Conservation (phyloP, 257 asterid species). For the Henckelia pumila region DNA sequence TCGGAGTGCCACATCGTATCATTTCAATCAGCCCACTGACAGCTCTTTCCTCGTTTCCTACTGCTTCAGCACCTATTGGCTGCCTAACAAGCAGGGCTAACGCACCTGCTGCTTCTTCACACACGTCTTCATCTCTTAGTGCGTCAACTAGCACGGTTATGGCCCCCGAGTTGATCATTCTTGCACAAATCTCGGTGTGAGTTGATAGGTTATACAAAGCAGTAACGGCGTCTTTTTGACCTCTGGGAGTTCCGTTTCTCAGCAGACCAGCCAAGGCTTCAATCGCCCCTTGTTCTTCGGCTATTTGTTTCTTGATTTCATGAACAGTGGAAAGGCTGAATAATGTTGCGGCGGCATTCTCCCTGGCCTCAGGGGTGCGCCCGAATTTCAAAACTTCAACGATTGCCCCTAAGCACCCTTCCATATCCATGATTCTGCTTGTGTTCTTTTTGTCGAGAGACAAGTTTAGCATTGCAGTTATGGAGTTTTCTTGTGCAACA, state of each 20-base stretch:
- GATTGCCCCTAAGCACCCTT: conserved; percentile 67
- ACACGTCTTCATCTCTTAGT: conserved; percentile 55
- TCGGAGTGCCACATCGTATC: conserved; percentile 83
- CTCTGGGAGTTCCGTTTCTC: conserved; percentile 72
- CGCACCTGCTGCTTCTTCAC: conserved; percentile 93
- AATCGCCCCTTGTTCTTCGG: conserved; percentile 65
- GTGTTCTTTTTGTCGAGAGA: conserved; percentile 78
- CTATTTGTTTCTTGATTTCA: conserved; percentile 67
- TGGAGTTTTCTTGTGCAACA: conserved; percentile 80
- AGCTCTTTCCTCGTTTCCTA: conserved; percentile 59
- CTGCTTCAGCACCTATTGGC: conserved; percentile 72
- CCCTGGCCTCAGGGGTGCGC: conserved; percentile 75
- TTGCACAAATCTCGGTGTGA: conserved; percentile 54
- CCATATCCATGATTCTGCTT: conserved; percentile 66
- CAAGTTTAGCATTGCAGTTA: conserved; percentile 81
- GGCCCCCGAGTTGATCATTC: conserved; percentile 80
- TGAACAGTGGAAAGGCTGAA: conserved; percentile 95
- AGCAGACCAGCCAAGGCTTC: conserved; percentile 64
- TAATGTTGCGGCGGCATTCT: conserved; percentile 89
- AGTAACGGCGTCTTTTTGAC: conserved; percentile 86
- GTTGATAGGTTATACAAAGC: conserved; percentile 81
- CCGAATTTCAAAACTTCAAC: conserved; percentile 68
- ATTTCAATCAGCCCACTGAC: conserved; percentile 57
- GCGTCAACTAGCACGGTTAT: conserved; percentile 57
- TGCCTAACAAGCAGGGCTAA: conserved; percentile 72